Base-by-base conservation (phyloP, 257 asterid species). In the Scutellaria minor region DNA sequence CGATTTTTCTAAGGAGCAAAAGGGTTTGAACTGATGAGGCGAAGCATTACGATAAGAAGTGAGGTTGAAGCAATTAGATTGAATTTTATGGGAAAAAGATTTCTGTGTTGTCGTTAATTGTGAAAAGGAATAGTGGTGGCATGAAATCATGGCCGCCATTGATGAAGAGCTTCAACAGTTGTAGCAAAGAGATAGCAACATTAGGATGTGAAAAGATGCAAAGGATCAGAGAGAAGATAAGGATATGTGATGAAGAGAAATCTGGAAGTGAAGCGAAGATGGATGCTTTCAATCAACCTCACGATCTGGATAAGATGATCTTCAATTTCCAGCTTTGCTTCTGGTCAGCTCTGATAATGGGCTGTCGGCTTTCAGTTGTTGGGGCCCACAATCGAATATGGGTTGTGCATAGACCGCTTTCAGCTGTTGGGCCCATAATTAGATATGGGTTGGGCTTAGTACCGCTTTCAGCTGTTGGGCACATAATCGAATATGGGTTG, bases 131-230 rank as follows among this genome's bases (percentile, higher is more conserved):
- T 65, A 63, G 1, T 72, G 83, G 75, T 83, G 89, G 88, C 89
- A 91, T 59, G 95, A 83, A 75, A 77, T 62, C 12, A 80, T 54
- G 73, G 77, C 83, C 62, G 99, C 97, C 98, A 93, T 90, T 85
- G 90, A 72, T 74, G 83, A 44, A 70, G 68, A 65, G 15, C 56
- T 66, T 35, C 73, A 37, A 37, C 41, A 47, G 66, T 13, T 59
- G 68, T 46, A 75, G 72, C 75, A 70, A 47, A 69, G 64, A 42
- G 55, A 72, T 41, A 63, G 78, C 74, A 76, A 75, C 88, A 85
- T 89, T 46, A 27, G 70, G 35, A 42, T 77, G 53, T 41, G 6
- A 42, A 31, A 54, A 37, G 18, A n/a, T 6, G 50, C 47, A 37
- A 27, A n/a, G 52, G 61, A 73, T 64, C 44, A 59, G 63, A 37